Conservation (phyloP, 148 eudicot genomes). For the Rhododendron simsii region DNA sequence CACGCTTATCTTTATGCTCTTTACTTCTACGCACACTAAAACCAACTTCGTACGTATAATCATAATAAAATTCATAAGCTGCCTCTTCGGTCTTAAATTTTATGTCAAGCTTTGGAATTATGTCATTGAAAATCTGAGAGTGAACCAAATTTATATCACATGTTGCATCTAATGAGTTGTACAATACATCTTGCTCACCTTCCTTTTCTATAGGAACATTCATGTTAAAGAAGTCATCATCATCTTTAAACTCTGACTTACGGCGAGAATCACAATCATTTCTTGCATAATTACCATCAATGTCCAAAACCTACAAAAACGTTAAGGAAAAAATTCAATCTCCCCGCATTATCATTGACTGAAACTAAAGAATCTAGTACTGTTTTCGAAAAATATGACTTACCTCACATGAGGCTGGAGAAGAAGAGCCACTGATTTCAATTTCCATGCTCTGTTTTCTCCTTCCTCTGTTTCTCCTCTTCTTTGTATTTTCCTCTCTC, state of each 20-base stretch:
- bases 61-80: background rate
- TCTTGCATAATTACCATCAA: background rate
- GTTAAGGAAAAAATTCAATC: background rate
- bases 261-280: background rate
- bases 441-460: background rate
- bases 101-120: background rate
- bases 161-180: background rate
- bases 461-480: background rate
- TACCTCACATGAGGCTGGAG: background rate
- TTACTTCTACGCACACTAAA: background rate
- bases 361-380: background rate
- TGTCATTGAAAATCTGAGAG: background rate
- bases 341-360: background rate
- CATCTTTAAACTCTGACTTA: background rate
- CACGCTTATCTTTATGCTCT: background rate
- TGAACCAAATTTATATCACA: background rate
- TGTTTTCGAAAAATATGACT: background rate
- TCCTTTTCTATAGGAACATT: background rate
- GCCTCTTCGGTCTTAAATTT: background rate
- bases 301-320: background rate
- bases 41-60: background rate
- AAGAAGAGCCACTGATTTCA: background rate
- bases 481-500: no score
- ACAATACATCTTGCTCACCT: background rate
- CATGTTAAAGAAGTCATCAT: background rate